phyloP scores from a whole-genome alignment of 371 early-diverging fungal genomes.

The Saksenaea vasiformis region DNA sequence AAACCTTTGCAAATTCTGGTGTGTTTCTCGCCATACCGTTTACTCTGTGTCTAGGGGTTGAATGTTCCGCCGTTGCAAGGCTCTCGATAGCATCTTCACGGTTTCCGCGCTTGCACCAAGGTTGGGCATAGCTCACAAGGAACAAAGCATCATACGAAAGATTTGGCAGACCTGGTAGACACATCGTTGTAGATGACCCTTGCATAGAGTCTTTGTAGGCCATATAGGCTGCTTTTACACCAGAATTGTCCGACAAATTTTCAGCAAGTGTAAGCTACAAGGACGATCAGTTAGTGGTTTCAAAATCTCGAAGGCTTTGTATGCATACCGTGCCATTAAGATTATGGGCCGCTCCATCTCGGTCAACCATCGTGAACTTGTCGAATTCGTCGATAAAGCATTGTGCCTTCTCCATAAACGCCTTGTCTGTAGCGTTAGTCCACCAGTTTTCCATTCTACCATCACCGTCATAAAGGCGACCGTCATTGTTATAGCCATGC shows the following conservation, averaged over 20 bases:
- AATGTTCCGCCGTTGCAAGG: constrained; percentile 50
- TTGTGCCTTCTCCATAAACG: constrained; percentile 50
- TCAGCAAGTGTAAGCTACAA: constrained; percentile 56
- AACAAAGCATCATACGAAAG: constrained; percentile 52
- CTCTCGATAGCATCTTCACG: constrained; percentile 34
- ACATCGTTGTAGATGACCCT: not conserved
- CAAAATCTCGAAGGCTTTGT: not conserved
- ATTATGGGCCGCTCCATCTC: constrained; percentile 20
- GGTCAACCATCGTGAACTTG: constrained; percentile 41
- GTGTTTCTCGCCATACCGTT: constrained; percentile 67
- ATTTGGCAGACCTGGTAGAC: not conserved
- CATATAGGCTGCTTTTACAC: constrained; percentile 40
- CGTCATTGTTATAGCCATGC: constrained; percentile 52
- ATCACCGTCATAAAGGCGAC: constrained; percentile 53
- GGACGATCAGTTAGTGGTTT: not conserved
- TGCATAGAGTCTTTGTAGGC: constrained; percentile 32
- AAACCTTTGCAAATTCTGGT: constrained; percentile 59
- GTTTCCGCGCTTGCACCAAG: constrained; percentile 49
- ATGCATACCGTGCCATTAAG: constrained; percentile 40
- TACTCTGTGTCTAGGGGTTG: constrained; percentile 58
- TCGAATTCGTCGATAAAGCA: constrained; percentile 69
- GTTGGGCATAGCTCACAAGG: constrained; percentile 46
- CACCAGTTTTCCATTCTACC: constrained; percentile 60
- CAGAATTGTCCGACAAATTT: constrained; percentile 78
- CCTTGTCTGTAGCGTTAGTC: constrained; percentile 47